Evolutionary conservation across 345 rosid species (phyloP), one percentile per base, ranked within the genome.

Genomic region (Linum trigynum): DNA sequence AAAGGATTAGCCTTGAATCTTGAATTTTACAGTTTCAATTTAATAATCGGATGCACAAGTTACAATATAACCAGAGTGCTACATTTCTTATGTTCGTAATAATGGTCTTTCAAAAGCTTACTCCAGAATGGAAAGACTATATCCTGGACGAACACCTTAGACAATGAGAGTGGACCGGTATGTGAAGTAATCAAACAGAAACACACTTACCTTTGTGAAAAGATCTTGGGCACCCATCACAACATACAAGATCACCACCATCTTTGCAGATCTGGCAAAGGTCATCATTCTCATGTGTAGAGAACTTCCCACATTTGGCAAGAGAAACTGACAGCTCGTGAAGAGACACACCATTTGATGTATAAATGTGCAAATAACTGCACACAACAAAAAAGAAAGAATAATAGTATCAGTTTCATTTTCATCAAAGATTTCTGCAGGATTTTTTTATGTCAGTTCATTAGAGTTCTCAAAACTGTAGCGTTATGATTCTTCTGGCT

Each of bases 181-280:
- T 1, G 53, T 12, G 3, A 48, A 7, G 14, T 35, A 63, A 16
- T n/a, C 41, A 32, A 63, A 40, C 15, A 70, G 12, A 57, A 39
- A 5, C 62, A 39, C 23, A 42, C 16, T 67, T 81, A 87, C 96
- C 94, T 87, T 78, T 85, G 67, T 94, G 99, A 77, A 88, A 94
- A 69, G 99, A 87, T 84, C 99, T 87, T 63, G 99, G 97, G 79
- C 96, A 94, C 76, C 86, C 91, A 86, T 88, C 95, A 72, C 99
- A 94, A 68, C 80, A 83, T 81, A 94, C 58, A 74, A 94, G 97
- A 80, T 85, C 77, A 65, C 97, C 99, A 73, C 96, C 97, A 88
- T 94, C 97, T 55, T 84, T 86, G 79, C 97, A 94, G 77, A 86
- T 84, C 75, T 81, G 85, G 83, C 99, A 90, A 61, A 85, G 78